These are phyloP conservation scores for Aspergillus sp. DNA, from an alignment of 2,329 filamentous ascomycete species.

Conservation along the genomic window DNA sequence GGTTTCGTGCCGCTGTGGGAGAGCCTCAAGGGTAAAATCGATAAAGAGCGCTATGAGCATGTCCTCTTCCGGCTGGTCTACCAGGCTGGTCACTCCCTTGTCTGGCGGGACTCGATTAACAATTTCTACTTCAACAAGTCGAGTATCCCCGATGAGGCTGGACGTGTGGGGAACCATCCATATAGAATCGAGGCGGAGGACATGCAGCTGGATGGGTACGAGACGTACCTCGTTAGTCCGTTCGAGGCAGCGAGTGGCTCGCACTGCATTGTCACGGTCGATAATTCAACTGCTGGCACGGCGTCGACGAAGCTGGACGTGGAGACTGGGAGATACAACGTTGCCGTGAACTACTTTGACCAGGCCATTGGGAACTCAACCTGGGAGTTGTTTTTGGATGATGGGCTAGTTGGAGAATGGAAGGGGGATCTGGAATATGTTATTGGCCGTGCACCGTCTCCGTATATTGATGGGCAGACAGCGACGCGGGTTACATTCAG, in stretches of 20 bases:
- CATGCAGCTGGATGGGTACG: conserved; percentile 63
- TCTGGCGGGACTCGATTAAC: conserved; percentile 69
- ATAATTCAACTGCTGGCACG: conserved; percentile 53
- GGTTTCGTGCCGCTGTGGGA: conserved; percentile 57
- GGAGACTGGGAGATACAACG: conserved; percentile 57
- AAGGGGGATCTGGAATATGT: conserved; percentile 59
- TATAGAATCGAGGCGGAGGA: conserved; percentile 69
- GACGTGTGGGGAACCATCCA: conserved; percentile 61
- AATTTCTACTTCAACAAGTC: conserved; percentile 64
- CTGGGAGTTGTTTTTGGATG: conserved; percentile 58
- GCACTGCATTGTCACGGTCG: conserved; percentile 56
- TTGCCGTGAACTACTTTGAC: conserved; percentile 69
- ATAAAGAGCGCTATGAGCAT: conserved; percentile 60
- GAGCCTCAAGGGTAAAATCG: conserved; percentile 56
- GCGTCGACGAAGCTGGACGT: conserved; percentile 51
- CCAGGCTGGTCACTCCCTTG: conserved; percentile 68
- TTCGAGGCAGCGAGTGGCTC: conserved; percentile 60
- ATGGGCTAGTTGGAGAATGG: conserved; percentile 57
- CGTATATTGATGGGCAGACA: conserved; percentile 64
- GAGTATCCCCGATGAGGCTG: conserved; percentile 56
- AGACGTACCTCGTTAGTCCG: conserved; percentile 53
- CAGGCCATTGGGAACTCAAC: conserved; percentile 57
- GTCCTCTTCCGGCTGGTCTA: conserved; percentile 60
- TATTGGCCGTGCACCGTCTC: conserved; percentile 59
- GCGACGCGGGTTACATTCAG: conserved; percentile 63